Base-by-base conservation (phyloP, 2,329 filamentous ascomycete genomes). In the Fusarium chaquense region DNA sequence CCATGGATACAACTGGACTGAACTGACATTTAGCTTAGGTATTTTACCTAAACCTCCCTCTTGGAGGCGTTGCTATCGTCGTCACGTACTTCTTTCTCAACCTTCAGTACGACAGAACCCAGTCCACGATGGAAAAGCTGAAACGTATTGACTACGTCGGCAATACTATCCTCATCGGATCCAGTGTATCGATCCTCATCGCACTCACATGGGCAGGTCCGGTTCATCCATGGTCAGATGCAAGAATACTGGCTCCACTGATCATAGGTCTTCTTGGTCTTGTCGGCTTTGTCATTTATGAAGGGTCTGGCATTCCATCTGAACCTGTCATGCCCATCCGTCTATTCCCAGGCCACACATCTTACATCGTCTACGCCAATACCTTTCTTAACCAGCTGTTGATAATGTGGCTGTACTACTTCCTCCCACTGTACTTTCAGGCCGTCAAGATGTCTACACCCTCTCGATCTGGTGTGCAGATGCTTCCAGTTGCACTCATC, bases 351-450 rank as follows among this genome's bases (percentile, higher is more conserved):
- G 58, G 68, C 26, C 64, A 67, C 5, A 75, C 72, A 15, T 69
- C 72, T 2, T 59, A 63, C 8, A 67, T 75, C 49, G 22, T 77
- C 18, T 71, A 72, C 22, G 38, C 59, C 28, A 74, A 70, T 40
- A 74, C 74, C 2, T 75, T 76, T 30, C 33, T 77, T 11, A 65
- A 66, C 28, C 62, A 47, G 9, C 11, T 75, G 2, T 28, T 75
- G 1, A 50, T 82, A 10, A 78, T 78, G 47, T 82, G 81, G 77
- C 67, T 75, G 5, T 72, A 78, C 47, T 81, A 78, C 72, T 84
- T 84, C 62, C 52, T 84, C 1, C 82, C 83, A 0, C 61, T 85
- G 2, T 86, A 84, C 69, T 85, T 85, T 65, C 82, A 85, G 53
- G 77, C 76, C 1, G 80, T 85, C 0, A 73, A 75, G 7, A 50